Conservation (phyloP, 345 rosid genomes). For the Salix suchowensis region DNA sequence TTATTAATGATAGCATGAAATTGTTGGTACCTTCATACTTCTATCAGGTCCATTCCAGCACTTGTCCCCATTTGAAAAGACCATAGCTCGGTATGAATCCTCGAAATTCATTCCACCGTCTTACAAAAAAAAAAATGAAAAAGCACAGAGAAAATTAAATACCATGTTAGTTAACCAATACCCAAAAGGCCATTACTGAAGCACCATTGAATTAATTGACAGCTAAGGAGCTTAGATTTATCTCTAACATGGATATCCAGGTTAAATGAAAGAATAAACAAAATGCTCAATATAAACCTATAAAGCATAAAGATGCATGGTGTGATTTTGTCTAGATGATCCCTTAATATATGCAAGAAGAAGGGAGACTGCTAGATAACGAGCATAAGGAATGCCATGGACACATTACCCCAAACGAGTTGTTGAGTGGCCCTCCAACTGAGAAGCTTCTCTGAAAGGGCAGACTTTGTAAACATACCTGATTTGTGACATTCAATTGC, state of each 20-base stretch:
- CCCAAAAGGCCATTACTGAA: background rate
- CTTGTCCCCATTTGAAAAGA: constrained; percentile 70
- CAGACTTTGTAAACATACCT: constrained; percentile 96
- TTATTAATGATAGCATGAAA: no score
- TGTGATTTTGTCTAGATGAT: background rate
- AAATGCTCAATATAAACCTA: background rate
- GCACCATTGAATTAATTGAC: background rate
- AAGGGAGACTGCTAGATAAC: background rate
- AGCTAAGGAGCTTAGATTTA: background rate
- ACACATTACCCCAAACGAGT: constrained; percentile 73
- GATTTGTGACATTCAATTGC: constrained; percentile 11
- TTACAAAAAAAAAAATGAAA: constrained; percentile 22
- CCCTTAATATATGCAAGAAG: background rate
- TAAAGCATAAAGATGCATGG: background rate
- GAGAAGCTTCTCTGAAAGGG: constrained; percentile 79
- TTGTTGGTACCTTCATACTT: constrained; percentile 61
- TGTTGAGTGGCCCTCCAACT: constrained; percentile 64
- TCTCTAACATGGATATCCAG: background rate
- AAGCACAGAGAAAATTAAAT: background rate
- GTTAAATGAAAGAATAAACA: background rate
- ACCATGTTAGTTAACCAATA: background rate
- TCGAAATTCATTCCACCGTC: constrained; percentile 90
- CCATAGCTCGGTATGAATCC: constrained; percentile 54
- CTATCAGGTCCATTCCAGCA: constrained; percentile 99
- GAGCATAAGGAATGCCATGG: background rate